Evolutionary conservation across 441 rosid species (phyloP), one percentile per base, ranked within the genome.

Genomic region (Euphorbia schlechtendalii): DNA sequence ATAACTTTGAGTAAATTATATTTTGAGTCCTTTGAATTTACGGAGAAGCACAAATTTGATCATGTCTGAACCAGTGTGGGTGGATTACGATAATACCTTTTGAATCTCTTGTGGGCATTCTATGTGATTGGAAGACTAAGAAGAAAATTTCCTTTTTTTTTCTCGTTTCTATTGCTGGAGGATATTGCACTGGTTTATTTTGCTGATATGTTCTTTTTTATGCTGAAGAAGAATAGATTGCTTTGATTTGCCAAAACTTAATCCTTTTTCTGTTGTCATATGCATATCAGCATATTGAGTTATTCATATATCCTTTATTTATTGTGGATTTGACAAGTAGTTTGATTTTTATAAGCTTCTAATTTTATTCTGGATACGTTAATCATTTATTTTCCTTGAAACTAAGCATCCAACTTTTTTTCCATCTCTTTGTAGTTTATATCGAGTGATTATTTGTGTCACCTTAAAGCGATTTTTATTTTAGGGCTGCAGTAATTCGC

Each of bases 401-500:
- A n/a, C n/a, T n/a, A n/a, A n/a, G n/a, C n/a, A n/a, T n/a, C 40
- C 9, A 36, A 36, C 9, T 36, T 36, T 9, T 36, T 1, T 40
- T 3, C 13, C 45, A 40, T 40, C 45, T 3, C 14, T 8, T 8
- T 9, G 13, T 8, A 40, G 45, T 40, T 12, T 28, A 59, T 49
- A 56, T 66, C 58, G 65, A 64, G 48, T 18, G 18, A 61, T 28
- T 24, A 21, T 25, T 71, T 45, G 36, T 21, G 54, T 65, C 62
- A 78, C 68, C 73, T 73, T 76, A 68, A 59, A 63, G 67, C 56
- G 68, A 68, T 48, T 65, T 76, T 67, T 49, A 71, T 80, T 78
- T 69, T 80, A 89, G 98, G 99, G 98, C 75, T 68, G 82, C 74
- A 84, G 92, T 76, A 85, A 69, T 73, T 81, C 82, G 63, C 99